phyloP scores from a whole-genome alignment of 1,284 basidiomycete genomes.

The Sphaerobolus stellatus region DNA sequence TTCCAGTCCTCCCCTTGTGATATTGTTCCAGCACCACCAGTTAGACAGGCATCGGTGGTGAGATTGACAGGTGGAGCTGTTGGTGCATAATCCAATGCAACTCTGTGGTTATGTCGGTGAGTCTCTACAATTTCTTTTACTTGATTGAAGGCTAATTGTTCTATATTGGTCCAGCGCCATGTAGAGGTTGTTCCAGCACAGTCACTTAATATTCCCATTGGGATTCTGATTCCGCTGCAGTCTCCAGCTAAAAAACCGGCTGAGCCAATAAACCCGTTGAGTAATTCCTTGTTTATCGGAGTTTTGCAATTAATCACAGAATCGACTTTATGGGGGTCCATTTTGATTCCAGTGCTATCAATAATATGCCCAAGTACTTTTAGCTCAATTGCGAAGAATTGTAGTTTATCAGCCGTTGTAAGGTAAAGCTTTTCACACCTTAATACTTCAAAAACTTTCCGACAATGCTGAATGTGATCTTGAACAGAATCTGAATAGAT shows the following conservation, averaged over 20 bases:
- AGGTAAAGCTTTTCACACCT: slow-evolving; percentile 24
- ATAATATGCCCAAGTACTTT: slow-evolving; percentile 33
- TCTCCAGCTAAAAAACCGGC: slow-evolving; percentile 27
- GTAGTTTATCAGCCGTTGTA: slow-evolving; percentile 27
- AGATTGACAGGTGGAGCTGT: slow-evolving; percentile 20
- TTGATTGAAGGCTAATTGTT: slow-evolving; percentile 30
- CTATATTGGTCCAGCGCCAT: slow-evolving; percentile 24
- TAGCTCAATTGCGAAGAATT: slow-evolving; percentile 24
- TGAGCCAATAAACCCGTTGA: slow-evolving; percentile 25
- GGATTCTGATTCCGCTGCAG: slow-evolving; percentile 19
- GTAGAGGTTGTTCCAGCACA: slow-evolving; percentile 9
- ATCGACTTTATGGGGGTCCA: slow-evolving; percentile 35
- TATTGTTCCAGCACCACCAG: slow-evolving; percentile 20
- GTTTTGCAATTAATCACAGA: slow-evolving; percentile 16
- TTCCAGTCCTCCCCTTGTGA: slow-evolving; percentile 23
- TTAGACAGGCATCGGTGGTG: slow-evolving; percentile 23
- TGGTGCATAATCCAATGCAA: slow-evolving; percentile 22
- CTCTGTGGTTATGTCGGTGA: slow-evolving; percentile 20
- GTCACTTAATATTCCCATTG: slow-evolving; percentile 20
- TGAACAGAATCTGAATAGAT: slow-evolving; percentile 26
- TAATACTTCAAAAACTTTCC: slow-evolving; percentile 24
- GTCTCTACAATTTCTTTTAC: slow-evolving; percentile 23
- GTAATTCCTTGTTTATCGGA: slow-evolving; percentile 20
- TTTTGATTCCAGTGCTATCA: slow-evolving; percentile 27
- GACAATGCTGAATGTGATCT: slow-evolving; percentile 29